phyloP scores from a whole-genome alignment of 2,329 filamentous ascomycete genomes.

The Pseudophaeomoniella oleicola region DNA sequence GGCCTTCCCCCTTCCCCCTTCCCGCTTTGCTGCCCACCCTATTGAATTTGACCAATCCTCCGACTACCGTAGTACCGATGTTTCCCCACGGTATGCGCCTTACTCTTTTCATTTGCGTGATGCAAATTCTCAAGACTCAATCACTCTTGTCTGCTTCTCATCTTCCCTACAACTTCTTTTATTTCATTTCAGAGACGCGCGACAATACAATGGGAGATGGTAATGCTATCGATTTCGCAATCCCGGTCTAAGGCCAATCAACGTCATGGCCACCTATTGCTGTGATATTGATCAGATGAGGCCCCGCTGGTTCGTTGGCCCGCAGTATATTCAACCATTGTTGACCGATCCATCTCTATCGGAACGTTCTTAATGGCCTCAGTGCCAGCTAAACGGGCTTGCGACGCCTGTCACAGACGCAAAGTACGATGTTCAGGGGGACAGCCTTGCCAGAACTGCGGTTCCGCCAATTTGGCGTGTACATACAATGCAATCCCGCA shows the following conservation, averaged over 20 bases:
- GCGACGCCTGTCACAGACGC: conserved; percentile 15
- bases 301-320: not conserved
- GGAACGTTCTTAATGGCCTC: conserved; percentile 7
- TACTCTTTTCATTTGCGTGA: not conserved
- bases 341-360: too few species aligned
- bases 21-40: too few species aligned
- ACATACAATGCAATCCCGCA: conserved; percentile 63
- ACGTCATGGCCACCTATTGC: too few species aligned
- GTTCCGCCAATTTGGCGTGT: conserved; percentile 50
- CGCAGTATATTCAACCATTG: too few species aligned
- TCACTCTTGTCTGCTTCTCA: not conserved
- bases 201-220: too few species aligned
- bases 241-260: too few species aligned
- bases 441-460: conserved; percentile 56
- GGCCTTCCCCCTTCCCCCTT: too few species aligned
- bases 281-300: not conserved
- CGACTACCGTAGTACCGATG: too few species aligned
- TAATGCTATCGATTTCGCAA: too few species aligned
- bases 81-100: too few species aligned
- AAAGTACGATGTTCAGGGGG: conserved; percentile 13
- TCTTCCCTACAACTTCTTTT: not conserved
- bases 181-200: not conserved
- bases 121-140: not conserved
- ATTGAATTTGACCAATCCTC: too few species aligned
- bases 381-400: conserved; percentile 14